These are phyloP conservation scores for Annulohypoxylon moriforme DNA, from an alignment of 495 filamentous ascomycete genomes.

Conservation along the genomic window DNA sequence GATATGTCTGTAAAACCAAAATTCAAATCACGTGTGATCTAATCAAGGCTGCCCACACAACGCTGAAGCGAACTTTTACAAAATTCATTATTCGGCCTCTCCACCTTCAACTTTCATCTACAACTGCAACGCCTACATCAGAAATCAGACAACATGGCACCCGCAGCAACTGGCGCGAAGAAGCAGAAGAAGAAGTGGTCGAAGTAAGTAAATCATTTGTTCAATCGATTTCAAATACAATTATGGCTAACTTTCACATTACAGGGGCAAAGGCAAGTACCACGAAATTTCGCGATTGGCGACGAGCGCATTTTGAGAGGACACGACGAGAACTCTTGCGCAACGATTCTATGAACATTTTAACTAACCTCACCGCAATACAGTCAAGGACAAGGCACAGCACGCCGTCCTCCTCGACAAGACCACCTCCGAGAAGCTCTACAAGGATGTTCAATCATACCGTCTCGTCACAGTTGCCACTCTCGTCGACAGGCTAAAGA, in stretches of 20 bases:
- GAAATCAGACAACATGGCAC: slow-evolving; percentile 68
- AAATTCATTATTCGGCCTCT: slow-evolving; percentile 56
- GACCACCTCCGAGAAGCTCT: slow-evolving; percentile 85
- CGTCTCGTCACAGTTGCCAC: slow-evolving; percentile 98
- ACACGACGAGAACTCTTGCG: slow-evolving; percentile 19
- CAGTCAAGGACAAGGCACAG: slow-evolving; percentile 99
- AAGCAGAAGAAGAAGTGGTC: slow-evolving; percentile 99
- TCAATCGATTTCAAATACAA: slow-evolving; percentile 3
- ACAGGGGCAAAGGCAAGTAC: slow-evolving; percentile 50
- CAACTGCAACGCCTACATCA: slow-evolving; percentile 58
- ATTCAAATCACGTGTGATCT: slow-evolving; percentile 33
- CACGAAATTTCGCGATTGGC: slow-evolving; percentile 32
- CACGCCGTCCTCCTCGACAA: slow-evolving; percentile 88
- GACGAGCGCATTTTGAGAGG: slow-evolving; percentile 24
- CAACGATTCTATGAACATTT: slow-evolving; percentile 23
- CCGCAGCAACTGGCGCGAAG: slow-evolving; percentile 88
- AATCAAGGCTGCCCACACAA: slow-evolving; percentile 39
- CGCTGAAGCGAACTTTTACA: slow-evolving; percentile 47
- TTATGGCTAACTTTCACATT: slow-evolving; percentile 40
- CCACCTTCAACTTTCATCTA: slow-evolving; percentile 48
- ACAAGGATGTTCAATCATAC: slow-evolving; percentile 99
- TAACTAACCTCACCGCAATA: slow-evolving; percentile 44
- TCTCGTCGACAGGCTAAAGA: slow-evolving; percentile 99
- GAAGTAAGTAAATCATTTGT: slow-evolving; percentile 67
- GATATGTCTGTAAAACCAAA: too few species aligned